Percentiles rank a stretch among this genome's conserved stretches.
These are phyloP conservation scores for Dysphania ambrosioides DNA, from an alignment of 148 eudicot genomes.

Conservation along the genomic window DNA sequence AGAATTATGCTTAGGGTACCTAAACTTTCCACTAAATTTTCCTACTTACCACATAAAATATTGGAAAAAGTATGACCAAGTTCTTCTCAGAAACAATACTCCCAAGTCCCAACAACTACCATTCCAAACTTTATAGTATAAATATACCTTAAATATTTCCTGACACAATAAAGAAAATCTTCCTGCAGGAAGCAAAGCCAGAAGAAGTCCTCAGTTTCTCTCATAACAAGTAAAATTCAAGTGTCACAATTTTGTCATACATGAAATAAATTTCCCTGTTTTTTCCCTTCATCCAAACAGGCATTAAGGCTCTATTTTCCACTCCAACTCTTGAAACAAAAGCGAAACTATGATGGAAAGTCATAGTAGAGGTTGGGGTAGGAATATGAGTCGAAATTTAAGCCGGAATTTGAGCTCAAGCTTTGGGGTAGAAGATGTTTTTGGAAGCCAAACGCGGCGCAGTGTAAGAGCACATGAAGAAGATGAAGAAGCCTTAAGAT, in stretches of 20 bases:
- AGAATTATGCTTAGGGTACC: not conserved
- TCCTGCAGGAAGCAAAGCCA: not conserved
- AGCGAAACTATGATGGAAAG: not conserved
- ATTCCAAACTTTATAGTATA: conserved; percentile 19
- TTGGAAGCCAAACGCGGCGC: conserved; percentile 33
- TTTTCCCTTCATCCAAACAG: conserved; percentile 12
- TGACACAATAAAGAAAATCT: not conserved
- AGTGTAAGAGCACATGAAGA: conserved; percentile 58
- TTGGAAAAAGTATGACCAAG: conserved; percentile 12
- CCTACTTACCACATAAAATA: conserved; percentile 2
- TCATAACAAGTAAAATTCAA: not conserved
- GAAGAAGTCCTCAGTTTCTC: not conserved
- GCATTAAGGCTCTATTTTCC: not conserved
- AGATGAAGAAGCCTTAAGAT: conserved; percentile 82
- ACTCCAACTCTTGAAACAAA: not conserved
- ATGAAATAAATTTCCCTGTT: not conserved
- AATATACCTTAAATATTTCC: conserved; percentile 1
- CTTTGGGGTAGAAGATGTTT: conserved; percentile 59
- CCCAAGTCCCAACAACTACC: conserved; percentile 31
- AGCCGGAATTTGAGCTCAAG: conserved; percentile 44
- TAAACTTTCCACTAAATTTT: conserved; percentile 2
- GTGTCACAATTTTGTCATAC: not conserved
- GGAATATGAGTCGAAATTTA: conserved; percentile 39
- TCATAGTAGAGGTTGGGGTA: conserved; percentile 32
- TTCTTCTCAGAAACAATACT: conserved; percentile 6